Evolutionary conservation across 2,329 filamentous ascomycete species (phyloP).

Genomic region (Tolypocladium ophioglossoides): DNA sequence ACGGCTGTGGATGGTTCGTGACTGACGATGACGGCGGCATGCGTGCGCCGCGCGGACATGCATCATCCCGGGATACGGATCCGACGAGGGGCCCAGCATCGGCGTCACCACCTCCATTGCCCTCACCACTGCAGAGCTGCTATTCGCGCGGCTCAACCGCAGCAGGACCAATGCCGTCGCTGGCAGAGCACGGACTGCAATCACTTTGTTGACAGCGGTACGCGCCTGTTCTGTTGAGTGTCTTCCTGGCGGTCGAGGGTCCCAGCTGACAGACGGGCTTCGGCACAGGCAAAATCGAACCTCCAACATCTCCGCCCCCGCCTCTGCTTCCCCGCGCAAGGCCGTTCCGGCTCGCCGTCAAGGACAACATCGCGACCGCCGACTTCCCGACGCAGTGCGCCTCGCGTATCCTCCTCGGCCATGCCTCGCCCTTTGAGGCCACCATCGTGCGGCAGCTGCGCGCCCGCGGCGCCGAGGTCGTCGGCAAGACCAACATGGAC

Average conservation of each 20-base stretch:
- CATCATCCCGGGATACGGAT: neutral
- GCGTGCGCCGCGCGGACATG: slow-evolving; percentile 11
- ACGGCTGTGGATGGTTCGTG: slow-evolving; percentile 11
- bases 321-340: slow-evolving; percentile 11
- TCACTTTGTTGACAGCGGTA: slow-evolving; percentile 24
- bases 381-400: slow-evolving; percentile 70
- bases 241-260: neutral
- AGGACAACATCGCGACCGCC: slow-evolving; percentile 65
- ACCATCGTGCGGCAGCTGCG: slow-evolving; percentile 65
- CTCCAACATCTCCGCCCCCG: slow-evolving; percentile 4
- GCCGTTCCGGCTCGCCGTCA: slow-evolving; percentile 48
- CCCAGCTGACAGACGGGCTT: neutral
- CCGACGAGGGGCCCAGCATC: neutral
- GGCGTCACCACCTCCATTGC: neutral
- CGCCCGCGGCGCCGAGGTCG: slow-evolving; percentile 48
- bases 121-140: neutral
- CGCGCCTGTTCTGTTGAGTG: neutral
- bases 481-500: slow-evolving; percentile 86
- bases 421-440: slow-evolving; percentile 70
- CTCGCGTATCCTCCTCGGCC: slow-evolving; percentile 61
- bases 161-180: slow-evolving; percentile 12
- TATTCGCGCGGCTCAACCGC: slow-evolving; percentile 1
- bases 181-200: slow-evolving; percentile 20
- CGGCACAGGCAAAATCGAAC: neutral
- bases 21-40: slow-evolving; percentile 20